These are phyloP conservation scores for Mycena rosella DNA, from an alignment of 768 basidiomycete genomes.

Conservation along the genomic window DNA sequence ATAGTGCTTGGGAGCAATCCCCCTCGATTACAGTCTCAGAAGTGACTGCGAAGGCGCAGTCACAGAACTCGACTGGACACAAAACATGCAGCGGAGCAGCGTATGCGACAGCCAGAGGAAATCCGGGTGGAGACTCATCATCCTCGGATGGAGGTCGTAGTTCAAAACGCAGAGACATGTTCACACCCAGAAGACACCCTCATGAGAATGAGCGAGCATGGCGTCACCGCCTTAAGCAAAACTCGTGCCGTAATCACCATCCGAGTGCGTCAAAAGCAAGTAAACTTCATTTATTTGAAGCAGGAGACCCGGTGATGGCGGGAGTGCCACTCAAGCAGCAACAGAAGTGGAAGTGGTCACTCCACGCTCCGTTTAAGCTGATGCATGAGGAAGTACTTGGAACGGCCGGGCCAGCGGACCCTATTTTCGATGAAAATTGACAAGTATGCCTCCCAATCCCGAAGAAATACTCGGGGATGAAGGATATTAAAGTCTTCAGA, in stretches of 20 bases:
- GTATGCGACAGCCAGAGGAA: no score
- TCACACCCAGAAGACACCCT: no score
- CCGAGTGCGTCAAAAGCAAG: no score
- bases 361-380: not conserved
- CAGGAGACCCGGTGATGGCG: not conserved
- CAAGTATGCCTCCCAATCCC: slow-evolving; percentile 43
- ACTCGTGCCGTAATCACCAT: not conserved
- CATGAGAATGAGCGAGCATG: no score
- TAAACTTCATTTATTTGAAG: no score
- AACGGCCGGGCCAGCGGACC: no score
- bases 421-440: slow-evolving; percentile 46
- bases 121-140: no score
- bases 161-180: no score
- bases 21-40: not conserved
- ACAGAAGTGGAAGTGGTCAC: not conserved
- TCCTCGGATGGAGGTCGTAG: no score
- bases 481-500: not conserved
- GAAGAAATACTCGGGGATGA: not conserved
- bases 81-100: not conserved
- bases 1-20: not conserved
- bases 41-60: not conserved
- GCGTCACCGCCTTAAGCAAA: not conserved
- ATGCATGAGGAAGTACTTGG: not conserved
- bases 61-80: no score
- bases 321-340: not conserved